Evolutionary conservation across 2,329 filamentous ascomycete genomes (phyloP).

Genomic region (Tolypocladium guangdongense): DNA sequence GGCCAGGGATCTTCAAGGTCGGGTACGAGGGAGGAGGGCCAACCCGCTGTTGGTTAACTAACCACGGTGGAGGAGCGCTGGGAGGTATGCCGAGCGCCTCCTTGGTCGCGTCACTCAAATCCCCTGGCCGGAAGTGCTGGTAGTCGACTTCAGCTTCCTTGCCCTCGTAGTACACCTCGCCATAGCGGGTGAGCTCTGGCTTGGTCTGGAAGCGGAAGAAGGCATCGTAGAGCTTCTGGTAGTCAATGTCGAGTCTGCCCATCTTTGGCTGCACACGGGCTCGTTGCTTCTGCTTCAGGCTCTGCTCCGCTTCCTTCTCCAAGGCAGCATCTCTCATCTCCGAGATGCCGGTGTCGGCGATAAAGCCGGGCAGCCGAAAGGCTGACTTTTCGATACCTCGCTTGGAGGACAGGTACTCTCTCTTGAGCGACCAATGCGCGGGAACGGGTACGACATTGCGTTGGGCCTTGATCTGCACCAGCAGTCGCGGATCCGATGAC

Average conservation of each 20-base stretch:
- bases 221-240: constrained; percentile 94
- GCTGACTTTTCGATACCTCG: constrained; percentile 91
- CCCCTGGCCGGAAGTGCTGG: constrained; percentile 79
- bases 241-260: constrained; percentile 95
- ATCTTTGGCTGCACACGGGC: constrained; percentile 93
- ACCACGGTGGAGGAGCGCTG: constrained; percentile 88
- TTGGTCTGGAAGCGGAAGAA: constrained; percentile 98
- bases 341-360: constrained; percentile 91
- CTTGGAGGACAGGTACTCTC: constrained; percentile 95
- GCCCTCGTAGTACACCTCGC: constrained; percentile 98
- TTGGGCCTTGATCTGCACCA: constrained; percentile 91
- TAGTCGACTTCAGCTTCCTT: constrained; percentile 97
- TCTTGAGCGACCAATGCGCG: constrained; percentile 87
- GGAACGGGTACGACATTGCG: constrained; percentile 94
- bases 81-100: constrained; percentile 91
- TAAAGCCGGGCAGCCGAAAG: constrained; percentile 89
- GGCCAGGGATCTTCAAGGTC: constrained; percentile 83
- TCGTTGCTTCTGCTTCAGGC: constrained; percentile 87
- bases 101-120: constrained; percentile 78
- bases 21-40: constrained; percentile 92
- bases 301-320: constrained; percentile 89
- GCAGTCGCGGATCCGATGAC: constrained; percentile 74
- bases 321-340: constrained; percentile 96
- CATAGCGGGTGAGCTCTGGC: constrained; percentile 84
- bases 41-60: constrained; percentile 92